Evolutionary conservation across 768 basidiomycete species (phyloP), one percentile per base, ranked within the genome.

Genomic region (Agaricus subrufescens): DNA sequence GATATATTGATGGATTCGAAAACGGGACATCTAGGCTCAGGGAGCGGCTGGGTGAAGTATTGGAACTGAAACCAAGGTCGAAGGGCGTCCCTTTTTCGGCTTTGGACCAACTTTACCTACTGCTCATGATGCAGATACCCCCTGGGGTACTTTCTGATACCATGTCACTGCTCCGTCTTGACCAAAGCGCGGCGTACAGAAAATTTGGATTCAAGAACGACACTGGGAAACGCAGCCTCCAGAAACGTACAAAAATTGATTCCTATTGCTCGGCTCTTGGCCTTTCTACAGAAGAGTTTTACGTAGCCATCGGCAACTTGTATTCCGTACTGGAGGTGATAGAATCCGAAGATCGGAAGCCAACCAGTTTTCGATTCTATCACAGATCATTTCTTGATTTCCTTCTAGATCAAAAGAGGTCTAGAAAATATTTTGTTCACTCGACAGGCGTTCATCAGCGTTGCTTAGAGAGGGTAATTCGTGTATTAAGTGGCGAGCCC

Each of bases 1-100:
- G 61, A 55, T 70, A 58, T 39, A 51, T 70, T 34, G 57, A 25
- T 46, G 8, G 19, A 19, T 19, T 19, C 19, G 19, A 38, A 38
- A 14, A 38, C 37, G 14, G 37, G 7, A 14, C 8, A 8, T 7
- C 14, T 14, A 14, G 37, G 37, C 37, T 8, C 14, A 14, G 14
- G 37, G 14, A 7, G 37, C 37, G 14, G 14, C 37, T 38, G 37
- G 8, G 14, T 7, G 37, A 38, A 38, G 37, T 38, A 8, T 38
- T 38, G 37, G 37, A 38, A 38, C 37, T 38, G 37, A 14, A 14
- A 8, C 37, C 51, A 15, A 29, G 30, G n/a, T 34, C 42, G 15
- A 46, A 54, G 19, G 19, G 19, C 19, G 19, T 19, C 19, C 19
- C 37, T 10, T 27, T 8, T 47, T 19, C 19, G 19, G 19, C 19